These are phyloP conservation scores for Spiraea crenata DNA, from an alignment of 331 rosid genomes.

Conservation along the genomic window DNA sequence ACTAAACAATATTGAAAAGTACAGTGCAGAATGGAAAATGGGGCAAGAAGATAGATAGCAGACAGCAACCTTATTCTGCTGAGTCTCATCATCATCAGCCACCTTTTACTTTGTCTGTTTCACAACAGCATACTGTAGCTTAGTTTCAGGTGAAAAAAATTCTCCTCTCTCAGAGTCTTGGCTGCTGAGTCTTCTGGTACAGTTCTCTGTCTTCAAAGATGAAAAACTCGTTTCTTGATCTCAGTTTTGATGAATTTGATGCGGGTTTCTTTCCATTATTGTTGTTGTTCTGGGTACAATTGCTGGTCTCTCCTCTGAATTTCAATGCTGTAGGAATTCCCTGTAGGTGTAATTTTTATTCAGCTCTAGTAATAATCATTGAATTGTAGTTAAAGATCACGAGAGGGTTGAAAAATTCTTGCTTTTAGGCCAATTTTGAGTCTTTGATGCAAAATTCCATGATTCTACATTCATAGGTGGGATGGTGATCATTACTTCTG, in stretches of 20 bases:
- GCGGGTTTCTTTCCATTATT: conserved; percentile 22
- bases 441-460: neutral
- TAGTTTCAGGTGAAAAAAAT: conserved; percentile 23
- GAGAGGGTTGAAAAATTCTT: conserved; percentile 2
- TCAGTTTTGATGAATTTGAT: conserved; percentile 20
- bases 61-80: conserved; percentile 17
- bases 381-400: neutral
- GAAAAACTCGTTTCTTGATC: conserved; percentile 6
- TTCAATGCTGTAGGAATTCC: neutral
- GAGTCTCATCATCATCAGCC: conserved; percentile 38
- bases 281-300: conserved; percentile 15
- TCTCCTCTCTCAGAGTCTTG: neutral
- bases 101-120: conserved; percentile 67
- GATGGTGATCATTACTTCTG: conserved; percentile 25
- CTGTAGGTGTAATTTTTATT: neutral
- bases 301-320: conserved; percentile 13
- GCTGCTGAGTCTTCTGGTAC: conserved; percentile 9
- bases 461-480: neutral
- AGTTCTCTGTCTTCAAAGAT: conserved; percentile 24
- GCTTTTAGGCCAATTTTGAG: conserved; percentile 3
- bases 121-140: conserved; percentile 42
- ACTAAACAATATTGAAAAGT: neutral
- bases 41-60: neutral
- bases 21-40: neutral
- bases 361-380: neutral